Conservation (phyloP, 2,329 filamentous ascomycete genomes). For the Drechslerella stenobrocha region DNA sequence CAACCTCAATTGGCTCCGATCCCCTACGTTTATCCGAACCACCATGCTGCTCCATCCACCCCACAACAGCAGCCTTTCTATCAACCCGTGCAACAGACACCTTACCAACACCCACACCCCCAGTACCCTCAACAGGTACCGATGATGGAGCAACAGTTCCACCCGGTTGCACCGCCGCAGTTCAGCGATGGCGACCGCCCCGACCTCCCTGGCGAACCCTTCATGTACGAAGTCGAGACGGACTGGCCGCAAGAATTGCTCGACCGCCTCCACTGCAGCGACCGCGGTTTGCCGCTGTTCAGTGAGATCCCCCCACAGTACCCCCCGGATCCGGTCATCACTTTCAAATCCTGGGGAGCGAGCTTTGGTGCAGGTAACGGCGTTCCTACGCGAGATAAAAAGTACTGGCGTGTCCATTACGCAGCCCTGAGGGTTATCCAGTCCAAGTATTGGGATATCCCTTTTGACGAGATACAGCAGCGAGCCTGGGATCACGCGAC, state of each 20-base stretch:
- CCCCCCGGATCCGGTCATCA: conserved; percentile 3
- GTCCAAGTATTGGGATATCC: conserved; percentile 9
- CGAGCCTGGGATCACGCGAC: conserved; percentile 19
- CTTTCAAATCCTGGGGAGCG: conserved; percentile 15
- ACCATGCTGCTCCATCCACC: conserved; percentile 11
- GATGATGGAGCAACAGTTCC: conserved; percentile 4
- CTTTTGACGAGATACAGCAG: conserved; percentile 26
- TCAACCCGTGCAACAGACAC: conserved; percentile 10
- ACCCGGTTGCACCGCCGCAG: neutral
- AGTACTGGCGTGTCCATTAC: neutral
- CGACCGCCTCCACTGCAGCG: neutral
- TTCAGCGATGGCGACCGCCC: neutral
- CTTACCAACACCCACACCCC: conserved; percentile 14
- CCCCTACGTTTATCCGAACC: conserved; percentile 21
- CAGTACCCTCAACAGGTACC: conserved; percentile 14
- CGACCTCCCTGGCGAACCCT: conserved; percentile 25
- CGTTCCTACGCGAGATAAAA: neutral
- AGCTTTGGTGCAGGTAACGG: conserved; percentile 6
- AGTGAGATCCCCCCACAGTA: conserved; percentile 9
- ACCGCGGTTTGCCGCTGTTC: conserved; percentile 28
- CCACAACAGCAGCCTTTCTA: conserved; percentile 11
- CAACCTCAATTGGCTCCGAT: conserved; percentile 31
- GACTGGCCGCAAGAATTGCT: conserved; percentile 10
- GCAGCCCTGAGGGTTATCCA: conserved; percentile 5
- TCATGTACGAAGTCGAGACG: conserved; percentile 6